Conservation (phyloP, 2,329 filamentous ascomycete species). For the Colletotrichum euphorbiae region DNA sequence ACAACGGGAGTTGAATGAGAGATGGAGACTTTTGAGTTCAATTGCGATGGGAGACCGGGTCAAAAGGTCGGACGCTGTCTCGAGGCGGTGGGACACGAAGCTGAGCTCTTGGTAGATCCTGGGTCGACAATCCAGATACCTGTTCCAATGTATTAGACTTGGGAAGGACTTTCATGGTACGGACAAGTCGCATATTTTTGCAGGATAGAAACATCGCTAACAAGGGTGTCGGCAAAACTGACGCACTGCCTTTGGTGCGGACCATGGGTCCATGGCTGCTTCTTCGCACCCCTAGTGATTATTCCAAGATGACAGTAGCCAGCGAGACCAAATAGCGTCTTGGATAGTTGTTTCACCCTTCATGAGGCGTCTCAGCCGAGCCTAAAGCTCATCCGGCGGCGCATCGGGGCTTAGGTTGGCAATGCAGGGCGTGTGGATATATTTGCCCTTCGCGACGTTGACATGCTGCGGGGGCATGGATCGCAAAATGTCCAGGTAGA, state of each 20-base stretch:
- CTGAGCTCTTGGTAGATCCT: not conserved
- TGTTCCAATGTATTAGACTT: not conserved
- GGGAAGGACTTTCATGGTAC: not conserved
- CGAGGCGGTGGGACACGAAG: not conserved
- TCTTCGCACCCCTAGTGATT: no score
- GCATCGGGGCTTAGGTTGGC: not conserved
- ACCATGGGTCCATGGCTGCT: no score
- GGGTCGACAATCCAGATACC: not conserved
- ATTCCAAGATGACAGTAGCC: not conserved
- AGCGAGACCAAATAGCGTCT: not conserved
- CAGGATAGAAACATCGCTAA: not conserved
- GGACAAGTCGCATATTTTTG: not conserved
- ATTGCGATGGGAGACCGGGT: not conserved
- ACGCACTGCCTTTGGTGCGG: no score
- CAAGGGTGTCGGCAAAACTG: not conserved
- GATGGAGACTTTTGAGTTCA: not conserved
- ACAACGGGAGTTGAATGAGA: not conserved
- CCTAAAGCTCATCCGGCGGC: not conserved
- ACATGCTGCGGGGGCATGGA: not conserved
- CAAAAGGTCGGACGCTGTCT: not conserved
- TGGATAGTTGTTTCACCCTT: not conserved
- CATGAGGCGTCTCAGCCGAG: not conserved
- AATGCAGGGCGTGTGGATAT: not conserved
- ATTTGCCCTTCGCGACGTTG: not conserved
- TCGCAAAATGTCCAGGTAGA: not conserved